Percentiles rank a stretch among this genome's conserved stretches.
These are phyloP conservation scores for Trichoderma atrobrunneum DNA, from an alignment of 2,329 filamentous ascomycete species.

Conservation along the genomic window DNA sequence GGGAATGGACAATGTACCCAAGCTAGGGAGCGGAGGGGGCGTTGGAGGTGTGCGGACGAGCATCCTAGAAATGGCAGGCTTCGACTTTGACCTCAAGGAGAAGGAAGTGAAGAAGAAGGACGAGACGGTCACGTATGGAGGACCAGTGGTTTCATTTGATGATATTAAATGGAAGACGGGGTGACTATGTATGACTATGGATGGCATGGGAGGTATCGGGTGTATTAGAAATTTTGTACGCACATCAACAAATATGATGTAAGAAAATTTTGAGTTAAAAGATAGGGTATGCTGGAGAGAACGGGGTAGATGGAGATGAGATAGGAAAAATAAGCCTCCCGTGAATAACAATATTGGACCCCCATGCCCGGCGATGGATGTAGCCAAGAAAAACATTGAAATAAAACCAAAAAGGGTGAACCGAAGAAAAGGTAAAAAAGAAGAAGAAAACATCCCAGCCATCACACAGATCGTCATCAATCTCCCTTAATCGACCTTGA, in stretches of 20 bases:
- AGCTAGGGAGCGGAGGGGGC: conserved; percentile 36
- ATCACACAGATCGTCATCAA: neutral
- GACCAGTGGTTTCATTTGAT: conserved; percentile 39
- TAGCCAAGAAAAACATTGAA: neutral
- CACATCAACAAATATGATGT: neutral
- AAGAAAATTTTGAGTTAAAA: neutral
- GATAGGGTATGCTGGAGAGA: neutral
- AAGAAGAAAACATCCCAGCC: neutral
- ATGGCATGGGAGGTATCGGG: neutral
- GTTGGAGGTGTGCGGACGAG: conserved; percentile 40
- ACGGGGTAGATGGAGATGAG: neutral
- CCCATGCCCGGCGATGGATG: neutral
- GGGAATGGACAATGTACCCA: conserved; percentile 33
- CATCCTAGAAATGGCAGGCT: conserved; percentile 42
- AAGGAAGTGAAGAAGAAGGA: conserved; percentile 36
- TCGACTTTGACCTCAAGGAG: conserved; percentile 31
- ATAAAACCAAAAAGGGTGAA: neutral
- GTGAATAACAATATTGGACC: neutral
- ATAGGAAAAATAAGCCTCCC: neutral
- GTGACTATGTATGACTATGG: neutral
- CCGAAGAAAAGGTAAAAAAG: neutral
- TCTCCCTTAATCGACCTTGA: conserved; percentile 1
- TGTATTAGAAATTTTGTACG: conserved; percentile 12
- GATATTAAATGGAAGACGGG: conserved; percentile 36
- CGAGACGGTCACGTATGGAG: conserved; percentile 36